Evolutionary conservation across 768 basidiomycete genomes (phyloP).

Genomic region (Trametes maxima): DNA sequence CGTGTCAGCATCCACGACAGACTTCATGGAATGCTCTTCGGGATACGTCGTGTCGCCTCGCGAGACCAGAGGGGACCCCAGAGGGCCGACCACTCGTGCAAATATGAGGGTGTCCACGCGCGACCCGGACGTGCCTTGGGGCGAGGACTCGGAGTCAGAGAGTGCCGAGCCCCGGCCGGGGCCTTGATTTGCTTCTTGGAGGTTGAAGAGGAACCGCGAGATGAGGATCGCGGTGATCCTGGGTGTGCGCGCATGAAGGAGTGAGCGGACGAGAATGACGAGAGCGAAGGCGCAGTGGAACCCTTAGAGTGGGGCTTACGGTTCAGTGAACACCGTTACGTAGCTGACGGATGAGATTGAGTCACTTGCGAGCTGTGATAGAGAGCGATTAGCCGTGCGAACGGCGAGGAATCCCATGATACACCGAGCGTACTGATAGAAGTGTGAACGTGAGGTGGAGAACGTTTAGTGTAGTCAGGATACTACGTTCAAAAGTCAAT

Average conservation of each 20-base stretch:
- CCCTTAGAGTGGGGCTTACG: neutral
- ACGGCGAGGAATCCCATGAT: neutral
- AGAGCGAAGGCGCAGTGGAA: neutral
- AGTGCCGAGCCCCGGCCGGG: too few relatives aligned
- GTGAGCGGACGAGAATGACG: neutral
- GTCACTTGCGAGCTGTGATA: neutral
- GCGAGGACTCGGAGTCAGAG: neutral
- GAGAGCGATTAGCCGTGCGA: neutral
- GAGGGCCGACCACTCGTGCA: neutral
- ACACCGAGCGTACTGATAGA: neutral
- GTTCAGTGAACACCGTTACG: neutral
- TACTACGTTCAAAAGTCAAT: neutral
- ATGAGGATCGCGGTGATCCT: constrained; percentile 1
- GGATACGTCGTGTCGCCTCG: neutral
- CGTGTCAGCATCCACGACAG: too few relatives aligned
- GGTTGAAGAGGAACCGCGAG: constrained; percentile 7
- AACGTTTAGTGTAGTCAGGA: neutral
- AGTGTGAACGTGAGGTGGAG: neutral
- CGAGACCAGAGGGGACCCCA: neutral
- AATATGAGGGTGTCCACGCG: neutral
- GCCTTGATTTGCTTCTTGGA: neutral
- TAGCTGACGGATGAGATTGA: neutral
- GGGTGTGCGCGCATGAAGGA: neutral
- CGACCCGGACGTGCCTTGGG: too few relatives aligned
- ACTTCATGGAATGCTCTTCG: too few relatives aligned